phyloP scores from a whole-genome alignment of 108 stramenopile species.

The Nitzschia sp. region DNA sequence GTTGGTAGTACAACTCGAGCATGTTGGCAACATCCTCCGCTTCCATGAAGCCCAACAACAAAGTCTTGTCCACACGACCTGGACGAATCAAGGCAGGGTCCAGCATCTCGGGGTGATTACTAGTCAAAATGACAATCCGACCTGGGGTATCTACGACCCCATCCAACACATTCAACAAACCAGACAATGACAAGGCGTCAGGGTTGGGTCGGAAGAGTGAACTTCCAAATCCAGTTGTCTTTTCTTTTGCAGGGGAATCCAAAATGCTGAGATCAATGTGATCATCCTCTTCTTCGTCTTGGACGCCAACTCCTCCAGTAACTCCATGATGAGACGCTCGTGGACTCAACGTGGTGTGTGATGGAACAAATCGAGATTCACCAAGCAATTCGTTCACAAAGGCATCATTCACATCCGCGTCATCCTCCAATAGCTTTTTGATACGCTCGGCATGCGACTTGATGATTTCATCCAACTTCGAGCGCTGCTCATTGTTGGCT shows the following conservation, averaged over 20 bases:
- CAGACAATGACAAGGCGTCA: conserved; percentile 54
- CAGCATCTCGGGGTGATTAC: conserved; percentile 77
- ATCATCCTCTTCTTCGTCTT: not conserved
- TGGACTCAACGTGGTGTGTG: not conserved
- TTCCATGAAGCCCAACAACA: conserved; percentile 58
- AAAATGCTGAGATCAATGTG: not conserved
- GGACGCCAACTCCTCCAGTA: not conserved
- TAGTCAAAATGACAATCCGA: conserved; percentile 80
- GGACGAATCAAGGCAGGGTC: conserved; percentile 83
- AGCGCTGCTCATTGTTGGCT: conserved; percentile 10
- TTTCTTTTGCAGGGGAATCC: conserved; percentile 4
- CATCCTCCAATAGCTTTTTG: conserved; percentile 33
- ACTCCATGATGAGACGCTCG: not conserved
- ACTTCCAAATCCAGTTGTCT: conserved; percentile 10
- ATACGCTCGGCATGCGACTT: conserved; percentile 33
- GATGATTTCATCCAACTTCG: conserved; percentile 39
- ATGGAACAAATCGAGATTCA: not conserved
- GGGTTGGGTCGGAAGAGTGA: conserved; percentile 26
- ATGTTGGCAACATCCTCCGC: conserved; percentile 46
- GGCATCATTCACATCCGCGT: conserved; percentile 31
- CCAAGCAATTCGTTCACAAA: conserved; percentile 47
- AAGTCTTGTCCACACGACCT: conserved; percentile 67
- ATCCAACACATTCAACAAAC: conserved; percentile 79
- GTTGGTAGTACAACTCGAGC: conserved; percentile 71
- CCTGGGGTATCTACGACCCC: conserved; percentile 81